Evolutionary conservation across 2,329 filamentous ascomycete species (phyloP).

Genomic region (Aphanocladium album): DNA sequence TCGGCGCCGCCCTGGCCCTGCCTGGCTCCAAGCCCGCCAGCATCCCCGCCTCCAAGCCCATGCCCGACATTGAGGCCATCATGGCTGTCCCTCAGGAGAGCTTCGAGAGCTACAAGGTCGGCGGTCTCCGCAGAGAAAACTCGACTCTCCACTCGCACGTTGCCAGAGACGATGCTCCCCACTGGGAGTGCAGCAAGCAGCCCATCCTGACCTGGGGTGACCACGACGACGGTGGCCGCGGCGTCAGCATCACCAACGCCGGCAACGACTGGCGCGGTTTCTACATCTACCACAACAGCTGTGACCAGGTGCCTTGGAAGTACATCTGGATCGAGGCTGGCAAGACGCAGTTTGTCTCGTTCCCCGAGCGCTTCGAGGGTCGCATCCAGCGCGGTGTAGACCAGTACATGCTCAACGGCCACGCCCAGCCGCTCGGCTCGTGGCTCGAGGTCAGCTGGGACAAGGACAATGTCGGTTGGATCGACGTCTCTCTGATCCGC

Average conservation of each 20-base stretch:
- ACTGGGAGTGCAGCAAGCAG: not conserved
- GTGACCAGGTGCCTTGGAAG: conserved; percentile 23
- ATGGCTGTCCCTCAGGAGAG: conserved; percentile 3
- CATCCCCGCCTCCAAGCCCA: not conserved
- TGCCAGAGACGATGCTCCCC: not conserved
- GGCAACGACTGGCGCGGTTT: conserved; percentile 10
- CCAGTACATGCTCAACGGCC: conserved; percentile 20
- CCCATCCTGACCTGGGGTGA: conserved; percentile 10
- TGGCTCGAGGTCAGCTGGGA: conserved; percentile 25
- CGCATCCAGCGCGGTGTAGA: conserved; percentile 23
- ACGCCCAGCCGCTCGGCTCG: conserved; percentile 21
- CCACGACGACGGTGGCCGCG: conserved; percentile 10
- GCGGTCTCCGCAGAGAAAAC: not conserved
- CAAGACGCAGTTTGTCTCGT: conserved; percentile 21
- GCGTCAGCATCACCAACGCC: conserved; percentile 8
- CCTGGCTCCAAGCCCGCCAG: not conserved
- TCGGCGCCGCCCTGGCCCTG: not conserved
- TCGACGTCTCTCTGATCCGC: conserved; percentile 24
- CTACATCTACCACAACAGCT: conserved; percentile 23
- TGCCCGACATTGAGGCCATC: conserved; percentile 8
- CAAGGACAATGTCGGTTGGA: conserved; percentile 19
- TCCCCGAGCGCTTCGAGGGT: conserved; percentile 22
- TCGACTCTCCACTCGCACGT: not conserved
- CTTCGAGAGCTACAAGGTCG: conserved; percentile 8
- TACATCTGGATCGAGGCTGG: conserved; percentile 22